Base-by-base conservation (phyloP, 2,329 filamentous ascomycete species). In the Trichoderma polysporum region DNA sequence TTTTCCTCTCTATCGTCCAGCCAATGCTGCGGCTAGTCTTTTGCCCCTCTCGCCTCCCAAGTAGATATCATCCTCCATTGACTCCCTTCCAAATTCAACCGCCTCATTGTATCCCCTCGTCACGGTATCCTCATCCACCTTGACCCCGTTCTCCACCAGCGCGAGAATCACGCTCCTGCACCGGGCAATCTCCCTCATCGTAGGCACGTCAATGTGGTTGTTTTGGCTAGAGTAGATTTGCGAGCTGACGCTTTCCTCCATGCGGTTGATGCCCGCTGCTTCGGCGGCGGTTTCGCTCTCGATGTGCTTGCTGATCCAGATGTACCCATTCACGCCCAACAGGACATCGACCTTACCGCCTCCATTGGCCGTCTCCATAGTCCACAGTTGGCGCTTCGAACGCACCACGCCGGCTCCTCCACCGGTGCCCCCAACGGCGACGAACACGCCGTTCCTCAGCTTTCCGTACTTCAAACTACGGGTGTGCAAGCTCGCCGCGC, bases 161-260 rank as follows among this genome's bases (percentile, higher is more conserved):
- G 93, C 90, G 66, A 89, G 86, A 66, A 99, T 91, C 66, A 95
- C 91, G 25, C 92, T 91, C 39, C 91, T 85, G 53, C 98, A 84
- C 68, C 94, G 85, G 17, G 92, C 89, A 78, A 99, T 97, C 83
- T 98, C 95, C 69, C 90, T 87, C 83, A 95, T 88, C 17, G 93
- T 94, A 58, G 88, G 87, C 2, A 88, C 81, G 25, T 87, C 82
- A 70, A 99, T 93, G 66, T 88, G 85, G 76, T 98, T 94, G 76
- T 99, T 99, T 81, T 97, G 93, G 76, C 92, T 96, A 65, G 92
- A 95, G 80, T 99, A 99, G 72, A 97, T 93, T 63, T 90, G 91
- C 73, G 89, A 88, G 70, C 89, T 93, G 22, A 95, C 91, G 72
- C 84, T 89, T 80, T 99, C 95, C 77, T 98, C 95, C 77, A 97